phyloP scores from a whole-genome alignment of 2,329 filamentous ascomycete species.

The Paramyrothecium roridum region DNA sequence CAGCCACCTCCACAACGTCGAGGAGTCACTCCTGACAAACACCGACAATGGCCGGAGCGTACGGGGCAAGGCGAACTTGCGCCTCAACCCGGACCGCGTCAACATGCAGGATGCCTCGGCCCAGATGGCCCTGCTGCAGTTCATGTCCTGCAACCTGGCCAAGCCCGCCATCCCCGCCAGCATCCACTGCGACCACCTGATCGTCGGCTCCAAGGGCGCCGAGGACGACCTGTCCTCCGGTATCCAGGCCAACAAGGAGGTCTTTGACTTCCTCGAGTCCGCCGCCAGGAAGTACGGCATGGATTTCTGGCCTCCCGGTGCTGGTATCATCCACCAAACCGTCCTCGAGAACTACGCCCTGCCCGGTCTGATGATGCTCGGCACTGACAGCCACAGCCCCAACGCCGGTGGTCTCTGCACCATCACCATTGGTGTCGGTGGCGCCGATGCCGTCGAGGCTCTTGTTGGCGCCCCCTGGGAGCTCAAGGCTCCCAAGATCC shows the following conservation, averaged over 20 bases:
- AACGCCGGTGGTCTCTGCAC: slow-evolving; percentile 94
- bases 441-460: slow-evolving; percentile 94
- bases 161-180: slow-evolving; percentile 91
- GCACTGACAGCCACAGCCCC: slow-evolving; percentile 94
- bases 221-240: slow-evolving; percentile 80
- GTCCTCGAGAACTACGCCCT: slow-evolving; percentile 97
- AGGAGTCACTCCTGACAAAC: slow-evolving; percentile 79
- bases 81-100: slow-evolving; percentile 94
- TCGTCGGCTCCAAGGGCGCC: slow-evolving; percentile 89
- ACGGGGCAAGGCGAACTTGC: slow-evolving; percentile 85
- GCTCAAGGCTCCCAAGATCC: slow-evolving; percentile 86
- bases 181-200: slow-evolving; percentile 99
- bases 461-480: slow-evolving; percentile 97
- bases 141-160: slow-evolving; percentile 93
- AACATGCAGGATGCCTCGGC: slow-evolving; percentile 99
- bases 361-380: slow-evolving; percentile 98
- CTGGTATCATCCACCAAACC: slow-evolving; percentile 95
- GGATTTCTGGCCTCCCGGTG: slow-evolving; percentile 92
- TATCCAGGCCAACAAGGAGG: slow-evolving; percentile 90
- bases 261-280: slow-evolving; percentile 95
- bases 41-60: slow-evolving; percentile 83
- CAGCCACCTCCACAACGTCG: slow-evolving; percentile 85
- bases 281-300: slow-evolving; percentile 89
- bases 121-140: slow-evolving; percentile 97
- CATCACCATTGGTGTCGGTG: slow-evolving; percentile 94